Percentiles rank a stretch among this genome's conserved stretches.
These are phyloP conservation scores for Thalia dealbata DNA, from an alignment of 176 grass and related monocot species.

Conservation along the genomic window DNA sequence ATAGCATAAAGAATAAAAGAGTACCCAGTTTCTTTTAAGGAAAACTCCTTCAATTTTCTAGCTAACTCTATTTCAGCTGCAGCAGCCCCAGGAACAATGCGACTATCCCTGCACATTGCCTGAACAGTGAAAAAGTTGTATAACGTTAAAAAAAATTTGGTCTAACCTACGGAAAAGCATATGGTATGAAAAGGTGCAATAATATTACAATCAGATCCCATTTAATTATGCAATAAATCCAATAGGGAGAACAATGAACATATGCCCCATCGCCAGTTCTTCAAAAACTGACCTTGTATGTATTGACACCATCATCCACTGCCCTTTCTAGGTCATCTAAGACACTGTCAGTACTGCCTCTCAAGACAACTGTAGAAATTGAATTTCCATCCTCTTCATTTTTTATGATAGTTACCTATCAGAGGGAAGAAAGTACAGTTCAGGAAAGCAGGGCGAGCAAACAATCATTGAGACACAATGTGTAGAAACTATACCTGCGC, in stretches of 20 bases:
- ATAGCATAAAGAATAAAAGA: background rate
- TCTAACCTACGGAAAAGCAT: too few relatives aligned
- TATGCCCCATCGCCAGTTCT: too few relatives aligned
- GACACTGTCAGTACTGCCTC: conserved; percentile 90
- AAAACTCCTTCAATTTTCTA: conserved; percentile 78
- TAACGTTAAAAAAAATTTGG: too few relatives aligned
- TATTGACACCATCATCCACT: conserved; percentile 93
- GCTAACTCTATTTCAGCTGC: conserved; percentile 84
- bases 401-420: conserved; percentile 68
- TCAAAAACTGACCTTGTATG: conserved; percentile 50
- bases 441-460: too few relatives aligned
- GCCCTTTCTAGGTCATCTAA: conserved; percentile 94
- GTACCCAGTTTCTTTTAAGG: conserved; percentile 87
- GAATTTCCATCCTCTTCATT: conserved; percentile 73
- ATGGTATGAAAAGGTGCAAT: too few relatives aligned
- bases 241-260: too few relatives aligned
- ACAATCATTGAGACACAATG: background rate
- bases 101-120: conserved; percentile 93
- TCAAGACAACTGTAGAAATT: conserved; percentile 66
- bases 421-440: background rate
- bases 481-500: conserved; percentile 29
- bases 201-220: too few relatives aligned
- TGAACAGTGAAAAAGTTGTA: conserved; percentile 7
- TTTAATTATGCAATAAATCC: too few relatives aligned
- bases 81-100: conserved; percentile 79